Evolutionary conservation across 805 yeast genomes (phyloP).

Genomic region (Hanseniaspora thailandica): DNA sequence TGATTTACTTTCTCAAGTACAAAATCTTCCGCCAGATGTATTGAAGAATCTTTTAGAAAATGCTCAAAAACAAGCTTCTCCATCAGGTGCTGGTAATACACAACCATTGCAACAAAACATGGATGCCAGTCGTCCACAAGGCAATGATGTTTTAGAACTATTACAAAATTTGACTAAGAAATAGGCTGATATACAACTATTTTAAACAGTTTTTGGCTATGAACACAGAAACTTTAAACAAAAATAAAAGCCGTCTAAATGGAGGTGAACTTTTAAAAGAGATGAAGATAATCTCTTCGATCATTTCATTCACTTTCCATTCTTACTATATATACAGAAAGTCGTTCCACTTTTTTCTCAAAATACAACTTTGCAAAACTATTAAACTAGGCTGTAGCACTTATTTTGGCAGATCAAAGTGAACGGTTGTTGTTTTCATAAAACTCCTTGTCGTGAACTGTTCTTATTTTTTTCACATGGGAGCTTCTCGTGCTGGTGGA

Average conservation of each 20-base stretch:
- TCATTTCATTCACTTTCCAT: neutral
- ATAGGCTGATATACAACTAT: neutral
- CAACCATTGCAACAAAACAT: neutral
- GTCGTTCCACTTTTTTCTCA: neutral
- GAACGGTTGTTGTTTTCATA: neutral
- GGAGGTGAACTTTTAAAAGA: neutral
- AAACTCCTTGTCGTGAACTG: neutral
- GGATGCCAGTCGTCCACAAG: neutral
- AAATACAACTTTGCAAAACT: neutral
- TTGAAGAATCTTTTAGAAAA: constrained; percentile 25
- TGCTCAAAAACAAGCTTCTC: constrained; percentile 25
- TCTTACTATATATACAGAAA: neutral
- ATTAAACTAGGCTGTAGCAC: too few relatives aligned
- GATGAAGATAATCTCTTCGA: neutral
- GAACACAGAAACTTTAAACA: neutral
- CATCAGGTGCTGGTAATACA: neutral
- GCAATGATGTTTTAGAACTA: constrained; percentile 5
- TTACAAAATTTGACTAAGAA: constrained; percentile 12
- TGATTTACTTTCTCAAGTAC: constrained; percentile 27
- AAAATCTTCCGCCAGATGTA: constrained; percentile 29
- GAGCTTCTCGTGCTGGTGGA: neutral
- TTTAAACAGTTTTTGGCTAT: neutral
- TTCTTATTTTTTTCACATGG: neutral
- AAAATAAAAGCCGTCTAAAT: neutral
- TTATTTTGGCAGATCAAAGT: neutral